Evolutionary conservation across 768 basidiomycete genomes (phyloP).

Genomic region (Lyophyllum atratum): DNA sequence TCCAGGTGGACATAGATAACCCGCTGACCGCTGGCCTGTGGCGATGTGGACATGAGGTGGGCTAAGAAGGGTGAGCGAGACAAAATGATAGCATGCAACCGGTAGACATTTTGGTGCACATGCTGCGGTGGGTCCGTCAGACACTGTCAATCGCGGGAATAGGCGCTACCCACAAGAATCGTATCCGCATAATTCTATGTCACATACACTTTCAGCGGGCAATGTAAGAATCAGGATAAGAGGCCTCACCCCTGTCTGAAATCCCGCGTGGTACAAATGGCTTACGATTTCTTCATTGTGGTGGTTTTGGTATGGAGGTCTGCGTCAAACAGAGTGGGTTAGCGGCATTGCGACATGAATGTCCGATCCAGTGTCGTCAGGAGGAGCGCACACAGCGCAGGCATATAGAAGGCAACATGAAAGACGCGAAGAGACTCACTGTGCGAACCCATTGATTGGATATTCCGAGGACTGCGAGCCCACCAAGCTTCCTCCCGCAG

Average conservation of each 20-base stretch:
- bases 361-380: constrained; percentile 13
- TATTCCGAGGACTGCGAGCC: constrained; percentile 43
- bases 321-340: constrained; percentile 20
- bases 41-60: constrained; percentile 84
- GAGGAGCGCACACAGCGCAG: constrained; percentile 1
- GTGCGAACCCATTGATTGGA: constrained; percentile 57
- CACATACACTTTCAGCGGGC: constrained; percentile 13
- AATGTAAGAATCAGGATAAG: constrained; percentile 4
- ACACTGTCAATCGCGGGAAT: constrained; percentile 3
- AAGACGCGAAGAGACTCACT: constrained; percentile 44
- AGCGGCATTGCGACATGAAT: constrained; percentile 8
- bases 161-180: constrained; percentile 56
- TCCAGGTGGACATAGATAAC: constrained; percentile 76
- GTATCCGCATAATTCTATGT: constrained; percentile 82
- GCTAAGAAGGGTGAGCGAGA: constrained; percentile 87
- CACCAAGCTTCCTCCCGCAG: constrained; percentile 35
- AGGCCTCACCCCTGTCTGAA: constrained; percentile 73
- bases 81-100: constrained; percentile 82
- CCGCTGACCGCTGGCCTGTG: constrained; percentile 63
- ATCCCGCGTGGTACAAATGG: constrained; percentile 78
- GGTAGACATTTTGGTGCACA: constrained; percentile 73
- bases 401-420: constrained; percentile 3
- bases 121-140: constrained; percentile 44
- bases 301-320: constrained; percentile 55
- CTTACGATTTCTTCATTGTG: constrained; percentile 80